Evolutionary conservation across 352 stramenopile species (phyloP), one percentile per base, ranked within the genome.

Genomic region (Bremia lactucae): DNA sequence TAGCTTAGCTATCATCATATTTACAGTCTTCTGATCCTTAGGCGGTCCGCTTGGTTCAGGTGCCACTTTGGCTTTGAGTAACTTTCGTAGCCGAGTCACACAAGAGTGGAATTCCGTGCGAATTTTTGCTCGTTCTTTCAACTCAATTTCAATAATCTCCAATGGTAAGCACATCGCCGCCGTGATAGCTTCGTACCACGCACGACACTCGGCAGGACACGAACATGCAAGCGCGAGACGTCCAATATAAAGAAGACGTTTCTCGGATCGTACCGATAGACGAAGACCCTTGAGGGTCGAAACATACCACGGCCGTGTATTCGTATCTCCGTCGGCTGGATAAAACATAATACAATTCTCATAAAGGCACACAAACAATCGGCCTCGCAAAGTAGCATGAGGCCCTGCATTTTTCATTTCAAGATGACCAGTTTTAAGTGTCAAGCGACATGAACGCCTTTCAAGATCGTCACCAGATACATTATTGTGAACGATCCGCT

Each of bases 291-390:
- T 65, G 19, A 92, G 54, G 5, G 71, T 67, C 18, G 80, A 46
- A 8, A 88, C 77, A 63, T 90, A 92, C 80, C 80, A 92, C 33
- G 80, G 80, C 13, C 75, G 50, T 9, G 57, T 68, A 10, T 33
- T 72, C 11, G 57, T 78, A 43, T 84, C 76, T 49, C 62, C 61
- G 20, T 82, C 62, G 42, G 78, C 79, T 3, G 80, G 77, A 45
- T 85, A 92, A 51, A 92, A 71, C 45, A 84, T 63, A 31, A 92
- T 57, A 20, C 59, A 83, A 43, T 82, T 83, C 48, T 92, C 80
- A 34, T 87, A 66, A 37, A 92, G 49, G 25, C 75, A 85, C 8
- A 89, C 72, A 20, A 84, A 77, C 39, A 92, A 59, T 6, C 72
- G 68, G 0, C 80, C 80, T 20, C 81, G 78, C 23, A 92, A 51